Evolutionary conservation across 345 rosid species (phyloP), one percentile per base, ranked within the genome.

Genomic region (Murraya koenigii): DNA sequence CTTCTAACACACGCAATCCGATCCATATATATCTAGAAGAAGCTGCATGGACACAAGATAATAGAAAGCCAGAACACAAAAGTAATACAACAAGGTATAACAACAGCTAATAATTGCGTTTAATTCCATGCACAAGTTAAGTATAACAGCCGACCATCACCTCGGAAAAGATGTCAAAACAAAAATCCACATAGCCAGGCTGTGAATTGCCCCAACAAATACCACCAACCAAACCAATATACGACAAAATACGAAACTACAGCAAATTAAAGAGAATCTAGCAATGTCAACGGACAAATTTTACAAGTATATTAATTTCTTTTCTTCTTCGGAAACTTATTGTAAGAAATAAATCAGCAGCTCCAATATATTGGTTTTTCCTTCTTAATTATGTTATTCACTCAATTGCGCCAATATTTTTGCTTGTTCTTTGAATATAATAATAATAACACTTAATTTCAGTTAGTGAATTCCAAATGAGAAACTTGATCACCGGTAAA

Each of bases 401-500:
- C 77, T 75, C 77, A 61, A 61, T 19, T 5, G 7, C 62, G 20
- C 61, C 74, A 69, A 49, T 32, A 33, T 32, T 30, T 30, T 5
- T 30, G 32, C 3, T 32, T 32, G 17, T 30, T 9, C 17, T 60
- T 60, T 11, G 9, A 1, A 11, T 62, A 28, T 15, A 8, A 35
- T 4, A 65, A 5, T 58, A 22, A 58, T 8, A 22, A 58, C 25
- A 58, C 26, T 22, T 58, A 58, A 58, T 35, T 20, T 65, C 8
- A 81, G 60, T 78, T 74, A n/a, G 81, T 47, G 59, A 74, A 82
- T 1, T 69, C 38, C 62, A 69, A 63, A 39, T 74, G 80, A 8
- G 80, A 74, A 11, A 28, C 60, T 68, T 77, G 72, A 17, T 80
- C 82, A 15, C 66, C 69, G 2, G 35, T 84, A 64, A 83, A 62